These are phyloP conservation scores for Emericellopsis cladophorae DNA, from an alignment of 2,329 filamentous ascomycete genomes.

Conservation along the genomic window DNA sequence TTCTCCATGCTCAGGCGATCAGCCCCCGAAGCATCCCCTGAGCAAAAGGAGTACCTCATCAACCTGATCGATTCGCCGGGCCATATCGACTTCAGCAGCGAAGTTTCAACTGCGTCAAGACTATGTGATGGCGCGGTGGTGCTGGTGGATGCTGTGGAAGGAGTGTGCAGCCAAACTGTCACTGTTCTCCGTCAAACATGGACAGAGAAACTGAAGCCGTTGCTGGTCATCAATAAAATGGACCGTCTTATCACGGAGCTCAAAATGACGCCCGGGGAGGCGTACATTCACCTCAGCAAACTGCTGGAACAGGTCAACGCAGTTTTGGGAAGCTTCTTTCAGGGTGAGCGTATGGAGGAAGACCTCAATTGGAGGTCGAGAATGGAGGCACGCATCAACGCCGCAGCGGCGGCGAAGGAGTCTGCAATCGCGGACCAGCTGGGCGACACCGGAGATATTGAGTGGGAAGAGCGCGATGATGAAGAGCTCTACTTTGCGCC, in stretches of 20 bases:
- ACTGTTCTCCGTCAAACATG: constrained; percentile 91
- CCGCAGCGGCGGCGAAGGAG: constrained; percentile 53
- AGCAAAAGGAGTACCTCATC: constrained; percentile 82
- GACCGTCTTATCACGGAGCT: constrained; percentile 88
- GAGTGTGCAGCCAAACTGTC: constrained; percentile 96
- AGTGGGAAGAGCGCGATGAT: constrained; percentile 85
- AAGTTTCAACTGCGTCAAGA: constrained; percentile 90
- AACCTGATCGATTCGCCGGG: constrained; percentile 93
- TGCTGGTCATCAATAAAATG: constrained; percentile 97
- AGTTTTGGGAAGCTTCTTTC: constrained; percentile 93
- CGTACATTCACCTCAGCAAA: constrained; percentile 79
- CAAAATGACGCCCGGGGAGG: constrained; percentile 83
- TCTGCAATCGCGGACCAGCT: constrained; percentile 30
- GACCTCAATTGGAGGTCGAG: constrained; percentile 91
- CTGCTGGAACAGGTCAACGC: constrained; percentile 94
- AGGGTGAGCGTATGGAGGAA: constrained; percentile 97
- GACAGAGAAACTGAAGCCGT: constrained; percentile 87
- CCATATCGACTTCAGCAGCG: constrained; percentile 97
- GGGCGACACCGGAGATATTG: constrained; percentile 43
- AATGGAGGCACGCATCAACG: constrained; percentile 75
- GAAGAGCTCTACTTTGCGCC: constrained; percentile 97
- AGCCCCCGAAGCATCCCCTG: constrained; percentile 52
- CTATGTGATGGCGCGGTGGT: constrained; percentile 92
- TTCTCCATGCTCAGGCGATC: constrained; percentile 80
- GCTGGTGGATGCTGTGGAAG: constrained; percentile 91